Percentiles rank a stretch among this genome's conserved stretches.
phyloP scores from a whole-genome alignment of 23 red algal species.

The Gracilaria gracilis region DNA sequence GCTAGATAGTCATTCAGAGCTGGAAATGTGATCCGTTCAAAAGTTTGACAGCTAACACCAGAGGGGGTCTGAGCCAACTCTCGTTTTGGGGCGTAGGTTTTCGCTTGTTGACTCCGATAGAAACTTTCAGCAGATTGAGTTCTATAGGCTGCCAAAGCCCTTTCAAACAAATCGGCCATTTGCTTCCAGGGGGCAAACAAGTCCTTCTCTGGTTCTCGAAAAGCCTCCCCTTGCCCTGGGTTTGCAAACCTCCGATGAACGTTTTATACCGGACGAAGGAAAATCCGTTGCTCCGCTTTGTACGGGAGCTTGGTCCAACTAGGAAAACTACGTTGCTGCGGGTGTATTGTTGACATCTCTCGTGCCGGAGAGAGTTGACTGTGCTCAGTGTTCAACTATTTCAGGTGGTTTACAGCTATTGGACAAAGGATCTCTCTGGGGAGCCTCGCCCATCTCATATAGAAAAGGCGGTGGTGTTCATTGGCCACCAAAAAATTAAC shows the following conservation, averaged over 20 bases:
- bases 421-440: neutral
- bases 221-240: too few relatives aligned
- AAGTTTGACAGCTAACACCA: neutral
- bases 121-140: neutral
- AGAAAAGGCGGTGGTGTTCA: neutral
- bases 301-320: too few relatives aligned
- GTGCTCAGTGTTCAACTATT: too few relatives aligned
- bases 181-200: too few relatives aligned
- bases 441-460: too few relatives aligned
- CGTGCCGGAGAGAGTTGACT: too few relatives aligned
- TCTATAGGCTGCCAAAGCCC: neutral
- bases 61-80: neutral
- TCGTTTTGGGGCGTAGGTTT: neutral
- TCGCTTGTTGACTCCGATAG: neutral
- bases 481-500: neutral
- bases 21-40: slow-evolving; percentile 36
- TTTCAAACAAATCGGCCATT: slow-evolving; percentile 28
- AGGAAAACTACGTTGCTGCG: too few relatives aligned
- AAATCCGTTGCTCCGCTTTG: too few relatives aligned
- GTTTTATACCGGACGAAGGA: too few relatives aligned
- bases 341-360: too few relatives aligned
- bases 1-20: slow-evolving; percentile 51
- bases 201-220: too few relatives aligned
- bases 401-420: neutral
- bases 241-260: too few relatives aligned